phyloP scores from a whole-genome alignment of 768 basidiomycete species.

The Fomitopsis pulvina region DNA sequence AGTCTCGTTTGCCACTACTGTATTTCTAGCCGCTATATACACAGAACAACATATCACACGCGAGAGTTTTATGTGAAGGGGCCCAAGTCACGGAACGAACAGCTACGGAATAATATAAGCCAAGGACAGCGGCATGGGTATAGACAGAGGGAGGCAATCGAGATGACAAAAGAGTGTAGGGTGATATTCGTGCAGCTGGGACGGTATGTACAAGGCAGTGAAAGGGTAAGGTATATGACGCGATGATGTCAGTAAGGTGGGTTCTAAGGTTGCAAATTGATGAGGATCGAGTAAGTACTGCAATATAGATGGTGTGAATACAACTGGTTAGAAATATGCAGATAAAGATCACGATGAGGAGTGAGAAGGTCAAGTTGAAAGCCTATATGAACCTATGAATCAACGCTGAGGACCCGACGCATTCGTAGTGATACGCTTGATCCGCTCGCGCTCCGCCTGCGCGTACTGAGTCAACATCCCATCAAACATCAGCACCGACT shows the following conservation, averaged over 20 bases:
- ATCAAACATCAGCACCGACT: slow-evolving; percentile 62
- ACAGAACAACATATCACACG: not conserved
- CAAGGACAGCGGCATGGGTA: not conserved
- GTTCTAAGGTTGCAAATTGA: not conserved
- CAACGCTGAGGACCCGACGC: slow-evolving; percentile 9
- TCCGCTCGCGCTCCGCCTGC: slow-evolving; percentile 73
- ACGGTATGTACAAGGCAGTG: slow-evolving; percentile 1
- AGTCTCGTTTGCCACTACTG: not conserved
- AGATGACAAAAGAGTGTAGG: not conserved
- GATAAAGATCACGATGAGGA: not conserved
- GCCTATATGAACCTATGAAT: not conserved
- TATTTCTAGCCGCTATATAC: slow-evolving; percentile 1
- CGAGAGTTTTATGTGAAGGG: not conserved
- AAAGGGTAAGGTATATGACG: not conserved
- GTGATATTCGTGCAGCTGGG: not conserved
- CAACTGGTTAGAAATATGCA: not conserved
- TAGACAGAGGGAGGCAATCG: not conserved
- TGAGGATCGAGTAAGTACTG: not conserved
- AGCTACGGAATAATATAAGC: slow-evolving; percentile 1
- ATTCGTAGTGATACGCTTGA: slow-evolving; percentile 64
- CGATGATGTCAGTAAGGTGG: not conserved
- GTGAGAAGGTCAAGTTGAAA: not conserved
- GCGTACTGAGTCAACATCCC: slow-evolving; percentile 80
- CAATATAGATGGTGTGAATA: not conserved
- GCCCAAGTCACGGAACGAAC: not conserved